Base-by-base conservation (phyloP, 1,284 basidiomycete species). In the Ceratobasidium sp. region DNA sequence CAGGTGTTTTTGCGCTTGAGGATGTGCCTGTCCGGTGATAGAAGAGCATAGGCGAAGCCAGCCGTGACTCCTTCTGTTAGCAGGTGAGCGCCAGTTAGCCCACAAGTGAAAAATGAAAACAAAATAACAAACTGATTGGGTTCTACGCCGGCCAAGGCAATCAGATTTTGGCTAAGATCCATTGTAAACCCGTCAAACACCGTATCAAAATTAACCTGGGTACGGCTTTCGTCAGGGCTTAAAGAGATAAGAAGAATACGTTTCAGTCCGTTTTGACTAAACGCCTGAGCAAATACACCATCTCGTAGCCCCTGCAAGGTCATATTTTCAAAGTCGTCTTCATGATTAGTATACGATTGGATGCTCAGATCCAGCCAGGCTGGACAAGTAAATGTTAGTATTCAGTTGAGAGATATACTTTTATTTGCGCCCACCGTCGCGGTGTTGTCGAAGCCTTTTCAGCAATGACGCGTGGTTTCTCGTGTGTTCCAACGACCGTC, bases 101-200 rank as follows among this genome's bases (percentile, higher is more conserved):
- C 23, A 7, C 6, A 5, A 7, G 28, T n/a, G 10, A 66, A 15
- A 28, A 20, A 10, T 26, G 15, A 13, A 52, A 6, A n/a, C n/a
- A 52, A n/a, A 26, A 28, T 13, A 46, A 68, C 44, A 46, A 52
- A 68, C 66, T 9, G 4, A 13, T 52, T 7, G 26, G 66, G 23
- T 28, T 50, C 44, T 10, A 28, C 28, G 23, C 46, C 23, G 17
- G 52, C 20, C 13, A 68, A 26, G n/a, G n/a, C 44, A 26, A 52
- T 26, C 48, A 68, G 26, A 10, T 54, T 23, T n/a, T 68, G 66
- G 20, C 48, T 40, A 33, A 48, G 66, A 28, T 68, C 66, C 4
- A 54, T 7, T 20, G 66, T 46, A 23, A 68, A 68, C 52, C 52
- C 66, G n/a, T 52, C 23, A 26, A 68, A 68, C 7, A 15, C 6